Conservation (phyloP, 2,329 filamentous ascomycete species). For the Aspergillus thermomutatus region DNA sequence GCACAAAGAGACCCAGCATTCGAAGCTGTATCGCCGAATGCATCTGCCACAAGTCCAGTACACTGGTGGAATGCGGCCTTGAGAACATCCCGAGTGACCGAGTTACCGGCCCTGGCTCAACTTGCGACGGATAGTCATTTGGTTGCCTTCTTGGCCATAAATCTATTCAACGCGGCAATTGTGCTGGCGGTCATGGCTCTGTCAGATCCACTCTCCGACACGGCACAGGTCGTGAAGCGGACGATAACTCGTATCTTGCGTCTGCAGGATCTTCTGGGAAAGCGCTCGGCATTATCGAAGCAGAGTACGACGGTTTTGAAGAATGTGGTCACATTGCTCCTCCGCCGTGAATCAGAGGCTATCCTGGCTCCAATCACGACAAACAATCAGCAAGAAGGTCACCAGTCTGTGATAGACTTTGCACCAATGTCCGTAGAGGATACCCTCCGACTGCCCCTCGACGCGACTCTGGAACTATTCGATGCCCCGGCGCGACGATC, state of each 20-base stretch:
- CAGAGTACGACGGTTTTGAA: conserved; percentile 27
- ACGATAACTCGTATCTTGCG: conserved; percentile 43
- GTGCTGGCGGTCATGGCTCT: conserved; percentile 43
- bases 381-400: background rate
- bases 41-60: conserved; percentile 13
- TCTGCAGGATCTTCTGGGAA: conserved; percentile 37
- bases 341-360: conserved; percentile 21
- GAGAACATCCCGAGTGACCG: conserved; percentile 38
- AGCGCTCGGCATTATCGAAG: conserved; percentile 33
- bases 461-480: conserved; percentile 8
- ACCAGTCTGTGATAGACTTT: background rate
- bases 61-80: conserved; percentile 36
- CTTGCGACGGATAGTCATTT: conserved; percentile 43
- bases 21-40: background rate
- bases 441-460: conserved; percentile 19
- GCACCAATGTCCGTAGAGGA: conserved; percentile 20
- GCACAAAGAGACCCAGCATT: conserved; percentile 1
- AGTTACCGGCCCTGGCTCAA: conserved; percentile 29
- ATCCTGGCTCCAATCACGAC: conserved; percentile 21
- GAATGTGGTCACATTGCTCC: conserved; percentile 22
- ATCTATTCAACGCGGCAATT: conserved; percentile 45
- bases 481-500: conserved; percentile 4
- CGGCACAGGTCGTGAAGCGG: conserved; percentile 43
- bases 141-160: conserved; percentile 45
- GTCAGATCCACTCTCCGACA: conserved; percentile 41